Evolutionary conservation across 495 filamentous ascomycete species (phyloP).

Genomic region (Trichoderma reesei): DNA sequence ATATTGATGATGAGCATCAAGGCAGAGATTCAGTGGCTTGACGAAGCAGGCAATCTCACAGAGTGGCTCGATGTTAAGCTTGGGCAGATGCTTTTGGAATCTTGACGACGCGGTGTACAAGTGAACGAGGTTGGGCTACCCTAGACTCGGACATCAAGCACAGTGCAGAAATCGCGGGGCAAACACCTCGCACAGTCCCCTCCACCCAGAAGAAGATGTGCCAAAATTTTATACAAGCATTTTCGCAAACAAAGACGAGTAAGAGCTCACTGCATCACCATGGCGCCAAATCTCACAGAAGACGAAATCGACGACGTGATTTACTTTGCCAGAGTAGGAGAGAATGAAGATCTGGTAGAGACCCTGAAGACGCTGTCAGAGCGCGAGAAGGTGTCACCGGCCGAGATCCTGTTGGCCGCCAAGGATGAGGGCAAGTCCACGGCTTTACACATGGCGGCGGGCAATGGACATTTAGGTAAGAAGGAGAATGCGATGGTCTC

Average conservation of each 20-base stretch:
- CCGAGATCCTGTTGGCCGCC: constrained; percentile 52
- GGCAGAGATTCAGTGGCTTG: constrained; percentile 80
- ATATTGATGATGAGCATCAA: constrained; percentile 86
- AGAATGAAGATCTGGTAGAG: constrained; percentile 55
- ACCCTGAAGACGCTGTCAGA: constrained; percentile 48
- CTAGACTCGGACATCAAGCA: neutral
- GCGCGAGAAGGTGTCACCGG: constrained; percentile 40
- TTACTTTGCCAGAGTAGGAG: constrained; percentile 69
- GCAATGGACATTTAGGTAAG: constrained; percentile 76
- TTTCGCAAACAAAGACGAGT: neutral
- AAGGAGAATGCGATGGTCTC: neutral
- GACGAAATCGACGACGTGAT: constrained; percentile 84
- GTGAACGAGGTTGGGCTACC: neutral
- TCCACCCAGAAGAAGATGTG: neutral
- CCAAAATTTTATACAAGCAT: constrained; percentile 9
- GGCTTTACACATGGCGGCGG: constrained; percentile 77
- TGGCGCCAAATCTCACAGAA: constrained; percentile 47
- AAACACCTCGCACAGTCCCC: constrained; percentile 1
- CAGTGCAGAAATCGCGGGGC: constrained; percentile 10
- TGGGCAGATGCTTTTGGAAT: neutral
- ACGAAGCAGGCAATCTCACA: constrained; percentile 49
- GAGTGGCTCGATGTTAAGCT: constrained; percentile 50
- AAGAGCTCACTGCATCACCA: constrained; percentile 17
- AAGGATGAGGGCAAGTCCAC: constrained; percentile 64
- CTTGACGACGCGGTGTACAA: neutral